Evolutionary conservation across 2,329 filamentous ascomycete species (phyloP), one percentile per base, ranked within the genome.

Genomic region (Thelonectria blattea): DNA sequence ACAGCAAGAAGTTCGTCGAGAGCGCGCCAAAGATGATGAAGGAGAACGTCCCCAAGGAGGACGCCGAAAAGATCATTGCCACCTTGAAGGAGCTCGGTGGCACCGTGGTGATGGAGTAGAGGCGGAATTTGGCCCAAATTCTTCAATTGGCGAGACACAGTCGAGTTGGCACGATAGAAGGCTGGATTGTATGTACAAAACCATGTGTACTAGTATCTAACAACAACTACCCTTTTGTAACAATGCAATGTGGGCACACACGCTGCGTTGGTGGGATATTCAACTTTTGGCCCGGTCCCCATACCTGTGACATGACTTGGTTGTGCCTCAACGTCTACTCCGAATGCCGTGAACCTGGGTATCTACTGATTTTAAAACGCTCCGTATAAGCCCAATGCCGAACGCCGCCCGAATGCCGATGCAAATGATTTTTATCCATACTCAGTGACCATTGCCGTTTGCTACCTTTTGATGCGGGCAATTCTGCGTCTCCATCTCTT

Each of bases 1-100:
- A 99, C 80, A 96, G 92, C 82, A 99, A 99, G 90, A 99, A 99
- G 85, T 99, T 99, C 74, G 95, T 99, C 68, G 95, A 99, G 85
- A 92, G 91, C 75, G 93, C 91, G 70, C 95, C 95, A 66, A 99
- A 99, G 90, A 83, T 92, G 79, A 91, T 99, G 92, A 98, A 98
- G 89, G 95, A 99, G 82, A 93, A 91, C 52, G 93, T 99, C 69
- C 91, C 94, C 66, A 99, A 99, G 87, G 95, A 99, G 75, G 96
- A 99, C 78, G 93, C 92, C 8, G 94, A 98, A 86, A 99, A 99
- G 89, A 97, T 99, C 74, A 88, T 99, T 61, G 91, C 92, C 78
- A 88, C 91, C 43, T 85, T 99, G 83, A 98, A 98, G 88, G 93
- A 86, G 68, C 82, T 99, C 63, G 95, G 95, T 67, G 95, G 90